Evolutionary conservation across 2,329 filamentous ascomycete genomes (phyloP).

Genomic region (Graphilbum ipis-grandicollis): DNA sequence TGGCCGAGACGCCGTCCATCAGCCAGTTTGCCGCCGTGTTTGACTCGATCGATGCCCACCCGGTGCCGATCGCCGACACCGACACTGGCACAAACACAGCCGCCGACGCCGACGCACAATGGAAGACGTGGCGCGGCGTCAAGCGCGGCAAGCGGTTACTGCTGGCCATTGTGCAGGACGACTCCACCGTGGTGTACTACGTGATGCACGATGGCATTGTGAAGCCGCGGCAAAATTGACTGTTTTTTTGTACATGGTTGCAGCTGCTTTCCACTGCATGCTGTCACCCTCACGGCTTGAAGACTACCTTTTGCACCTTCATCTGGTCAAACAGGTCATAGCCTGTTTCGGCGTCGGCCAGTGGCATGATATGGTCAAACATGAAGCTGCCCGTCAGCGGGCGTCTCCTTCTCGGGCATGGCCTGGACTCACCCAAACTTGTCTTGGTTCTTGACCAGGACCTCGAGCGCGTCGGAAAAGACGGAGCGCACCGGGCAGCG

Average conservation of each 20-base stretch:
- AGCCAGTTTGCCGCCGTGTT: constrained; percentile 51
- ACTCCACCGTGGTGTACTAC: constrained; percentile 75
- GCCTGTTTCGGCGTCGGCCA: constrained; percentile 46
- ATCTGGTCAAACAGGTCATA: constrained; percentile 58
- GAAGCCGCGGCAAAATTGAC: constrained; percentile 67
- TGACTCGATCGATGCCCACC: constrained; percentile 35
- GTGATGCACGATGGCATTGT: constrained; percentile 75
- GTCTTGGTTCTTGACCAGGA: constrained; percentile 50
- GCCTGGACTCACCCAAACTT: constrained; percentile 52
- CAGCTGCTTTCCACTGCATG: neutral
- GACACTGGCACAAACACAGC: too few relatives aligned
- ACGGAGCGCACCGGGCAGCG: constrained; percentile 58
- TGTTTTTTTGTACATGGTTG: neutral
- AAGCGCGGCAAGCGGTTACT: constrained; percentile 48
- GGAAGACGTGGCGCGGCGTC: constrained; percentile 23
- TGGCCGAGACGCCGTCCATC: constrained; percentile 57
- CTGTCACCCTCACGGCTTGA: constrained; percentile 26
- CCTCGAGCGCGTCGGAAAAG: constrained; percentile 45
- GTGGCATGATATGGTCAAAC: constrained; percentile 58
- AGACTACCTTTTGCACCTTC: constrained; percentile 59
- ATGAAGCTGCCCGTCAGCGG: constrained; percentile 39
- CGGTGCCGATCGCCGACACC: constrained; percentile 13
- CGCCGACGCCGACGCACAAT: constrained; percentile 11
- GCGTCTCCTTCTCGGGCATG: too few relatives aligned
- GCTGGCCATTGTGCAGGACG: constrained; percentile 59